Base-by-base conservation (phyloP, 306 rosid genomes). In the Albizia julibrissin region DNA sequence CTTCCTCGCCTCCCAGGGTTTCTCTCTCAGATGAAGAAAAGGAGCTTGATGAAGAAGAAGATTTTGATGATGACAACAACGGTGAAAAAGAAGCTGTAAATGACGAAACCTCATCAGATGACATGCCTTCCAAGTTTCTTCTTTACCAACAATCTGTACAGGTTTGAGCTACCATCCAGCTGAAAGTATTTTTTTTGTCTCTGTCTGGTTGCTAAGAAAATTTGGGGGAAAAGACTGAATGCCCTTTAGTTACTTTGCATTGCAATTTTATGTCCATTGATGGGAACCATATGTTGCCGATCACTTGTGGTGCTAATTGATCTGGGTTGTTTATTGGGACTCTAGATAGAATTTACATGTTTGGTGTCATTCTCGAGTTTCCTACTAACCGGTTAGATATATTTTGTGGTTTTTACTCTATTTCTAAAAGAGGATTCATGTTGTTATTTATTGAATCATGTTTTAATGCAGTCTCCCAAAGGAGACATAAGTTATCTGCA, bases 71-170 rank as follows among this genome's bases (percentile, higher is more conserved):
- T 7, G 83, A 86, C 54, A 66, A 13, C 65, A 78, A 31, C 81
- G 75, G 39, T 49, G 73, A 80, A 74, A 84, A 73, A 5, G 77
- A 79, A 33, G 84, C 76, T 6, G 44, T 75, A 56, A 71, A 61
- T 75, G 68, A 77, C 10, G 84, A 75, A 27, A 16, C 34, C 87
- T 86, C 90, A 79, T 89, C 87, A 31, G 78, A 59, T 61, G 90
- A 87, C 64, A 69, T 84, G 58, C 98, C 98, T 74, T 94, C 98
- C 1, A 94, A 94, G 54, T 95, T 93, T 82, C 86, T 67, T 65
- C 95, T 95, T 78, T 95, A 93, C 79, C 97, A 95, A 75, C 94
- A 91, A 76, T 93, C 95, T 29, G 98, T 95, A 13, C 98, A 95
- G 95, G 98, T 95, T 80, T 70, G 83, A 69, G 42, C 42, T 39